Evolutionary conservation across 1,284 basidiomycete species (phyloP).

Genomic region (Ustilago cynodontis): DNA sequence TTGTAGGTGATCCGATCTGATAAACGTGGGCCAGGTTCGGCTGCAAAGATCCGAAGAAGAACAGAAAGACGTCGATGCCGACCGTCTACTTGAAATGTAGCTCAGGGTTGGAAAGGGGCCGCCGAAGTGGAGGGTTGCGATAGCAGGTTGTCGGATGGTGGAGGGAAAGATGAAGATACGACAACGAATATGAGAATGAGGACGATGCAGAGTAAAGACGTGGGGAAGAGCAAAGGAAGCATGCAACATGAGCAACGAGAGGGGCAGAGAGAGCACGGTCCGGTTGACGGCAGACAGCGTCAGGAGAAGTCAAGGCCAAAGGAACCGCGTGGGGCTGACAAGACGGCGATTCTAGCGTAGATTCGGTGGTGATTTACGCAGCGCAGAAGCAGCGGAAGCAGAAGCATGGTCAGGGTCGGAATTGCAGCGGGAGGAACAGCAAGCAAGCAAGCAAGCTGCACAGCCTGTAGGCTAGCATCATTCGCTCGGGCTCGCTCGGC

Average conservation of each 20-base stretch:
- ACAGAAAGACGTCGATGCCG: background rate
- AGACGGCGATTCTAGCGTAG: constrained; percentile 4
- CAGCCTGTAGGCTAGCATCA: background rate
- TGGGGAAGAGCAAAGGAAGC: background rate
- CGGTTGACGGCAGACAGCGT: background rate
- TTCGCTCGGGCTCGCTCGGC: constrained; percentile 1
- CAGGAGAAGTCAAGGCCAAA: background rate
- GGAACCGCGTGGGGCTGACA: constrained; percentile 11
- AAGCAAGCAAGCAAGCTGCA: no score
- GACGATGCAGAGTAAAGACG: background rate
- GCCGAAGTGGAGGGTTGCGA: background rate
- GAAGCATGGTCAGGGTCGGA: constrained; percentile 1
- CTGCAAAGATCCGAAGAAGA: background rate
- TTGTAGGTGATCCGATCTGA: background rate
- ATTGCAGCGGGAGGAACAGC: constrained; percentile 2
- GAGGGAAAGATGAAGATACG: background rate
- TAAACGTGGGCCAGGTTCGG: background rate
- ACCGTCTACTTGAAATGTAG: background rate
- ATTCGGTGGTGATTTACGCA: background rate
- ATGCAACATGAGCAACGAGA: no score
- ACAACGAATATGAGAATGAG: background rate
- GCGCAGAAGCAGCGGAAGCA: background rate
- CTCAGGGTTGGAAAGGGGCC: background rate
- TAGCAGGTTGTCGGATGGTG: background rate
- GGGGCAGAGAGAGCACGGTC: constrained; percentile 10